A percentile compares a stretch with the other conserved stretches of the same genome.
Evolutionary conservation across 2,329 filamentous ascomycete species (phyloP).

Genomic region (Neonectria faginata): DNA sequence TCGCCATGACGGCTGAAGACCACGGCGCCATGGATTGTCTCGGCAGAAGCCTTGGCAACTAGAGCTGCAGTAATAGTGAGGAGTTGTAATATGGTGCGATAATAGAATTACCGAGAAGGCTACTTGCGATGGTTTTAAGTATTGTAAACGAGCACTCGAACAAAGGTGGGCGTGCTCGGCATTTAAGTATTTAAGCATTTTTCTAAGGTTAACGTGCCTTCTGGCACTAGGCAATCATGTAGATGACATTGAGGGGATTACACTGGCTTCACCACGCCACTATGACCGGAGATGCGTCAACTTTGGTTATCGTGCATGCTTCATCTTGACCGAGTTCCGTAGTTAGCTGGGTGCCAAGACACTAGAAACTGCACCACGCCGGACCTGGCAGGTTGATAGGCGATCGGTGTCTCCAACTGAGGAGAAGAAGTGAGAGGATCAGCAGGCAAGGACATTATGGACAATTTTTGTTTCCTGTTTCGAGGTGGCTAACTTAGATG

Average conservation of each 20-base stretch:
- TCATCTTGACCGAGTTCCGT: conserved; percentile 2
- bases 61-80: background rate
- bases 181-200: conserved; percentile 27
- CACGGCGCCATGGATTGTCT: conserved; percentile 50
- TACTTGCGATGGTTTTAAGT: background rate
- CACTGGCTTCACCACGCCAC: conserved; percentile 10
- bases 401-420: background rate
- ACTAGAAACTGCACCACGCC: conserved; percentile 10
- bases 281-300: conserved; percentile 10
- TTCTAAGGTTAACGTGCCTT: conserved; percentile 11
- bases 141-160: background rate
- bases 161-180: no score
- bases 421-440: background rate
- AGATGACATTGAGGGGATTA: conserved; percentile 18
- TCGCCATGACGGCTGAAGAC: conserved; percentile 52
- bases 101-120: background rate
- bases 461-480: background rate
- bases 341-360: conserved; percentile 18
- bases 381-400: conserved; percentile 9
- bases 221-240: background rate
- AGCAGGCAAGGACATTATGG: background rate
- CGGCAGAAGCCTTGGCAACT: conserved; percentile 36
- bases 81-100: background rate
- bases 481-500: background rate
- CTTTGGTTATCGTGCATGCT: conserved; percentile 10